Percentiles rank a stretch among this genome's conserved stretches.
These are phyloP conservation scores for Guyanaporus albipodus DNA, from an alignment of 768 basidiomycete species.

Conservation along the genomic window DNA sequence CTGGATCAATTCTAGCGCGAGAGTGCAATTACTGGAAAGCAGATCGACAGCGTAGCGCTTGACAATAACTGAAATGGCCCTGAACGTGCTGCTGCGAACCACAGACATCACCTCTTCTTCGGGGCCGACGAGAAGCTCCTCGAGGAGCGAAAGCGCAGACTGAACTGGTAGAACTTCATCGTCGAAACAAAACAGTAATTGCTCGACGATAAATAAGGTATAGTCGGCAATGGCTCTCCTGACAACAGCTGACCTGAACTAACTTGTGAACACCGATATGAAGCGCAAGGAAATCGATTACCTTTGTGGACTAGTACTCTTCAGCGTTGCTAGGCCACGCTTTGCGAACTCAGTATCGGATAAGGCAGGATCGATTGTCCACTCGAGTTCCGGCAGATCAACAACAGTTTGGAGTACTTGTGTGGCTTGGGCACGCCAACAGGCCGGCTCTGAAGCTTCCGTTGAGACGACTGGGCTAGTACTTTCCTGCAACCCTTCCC, in stretches of 20 bases:
- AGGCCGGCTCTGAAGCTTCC: background rate
- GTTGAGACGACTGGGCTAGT: background rate
- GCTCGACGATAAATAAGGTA: constrained; percentile 9
- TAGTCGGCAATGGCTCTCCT: constrained; percentile 26
- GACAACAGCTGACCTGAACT: constrained; percentile 13
- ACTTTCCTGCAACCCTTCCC: constrained; percentile 10
- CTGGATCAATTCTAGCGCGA: constrained; percentile 38
- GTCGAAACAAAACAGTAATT: constrained; percentile 7
- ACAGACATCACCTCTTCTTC: constrained; percentile 42
- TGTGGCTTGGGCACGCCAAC: constrained; percentile 28
- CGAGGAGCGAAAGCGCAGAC: constrained; percentile 33
- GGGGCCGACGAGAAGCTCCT: constrained; percentile 41
- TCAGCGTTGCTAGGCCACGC: constrained; percentile 46
- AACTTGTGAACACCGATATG: constrained; percentile 6
- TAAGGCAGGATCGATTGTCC: constrained; percentile 51
- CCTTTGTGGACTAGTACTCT: constrained; percentile 38
- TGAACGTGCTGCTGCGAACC: constrained; percentile 44
- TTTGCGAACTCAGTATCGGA: constrained; percentile 39
- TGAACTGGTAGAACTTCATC: constrained; percentile 26
- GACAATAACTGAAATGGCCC: constrained; percentile 39
- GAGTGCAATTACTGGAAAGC: constrained; percentile 29
- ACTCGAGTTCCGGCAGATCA: constrained; percentile 42
- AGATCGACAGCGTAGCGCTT: constrained; percentile 37
- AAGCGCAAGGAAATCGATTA: constrained; percentile 19
- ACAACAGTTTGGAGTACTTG: constrained; percentile 38